These are phyloP conservation scores for Oldenlandia corymbosa DNA, from an alignment of 257 asterid genomes.

Conservation along the genomic window DNA sequence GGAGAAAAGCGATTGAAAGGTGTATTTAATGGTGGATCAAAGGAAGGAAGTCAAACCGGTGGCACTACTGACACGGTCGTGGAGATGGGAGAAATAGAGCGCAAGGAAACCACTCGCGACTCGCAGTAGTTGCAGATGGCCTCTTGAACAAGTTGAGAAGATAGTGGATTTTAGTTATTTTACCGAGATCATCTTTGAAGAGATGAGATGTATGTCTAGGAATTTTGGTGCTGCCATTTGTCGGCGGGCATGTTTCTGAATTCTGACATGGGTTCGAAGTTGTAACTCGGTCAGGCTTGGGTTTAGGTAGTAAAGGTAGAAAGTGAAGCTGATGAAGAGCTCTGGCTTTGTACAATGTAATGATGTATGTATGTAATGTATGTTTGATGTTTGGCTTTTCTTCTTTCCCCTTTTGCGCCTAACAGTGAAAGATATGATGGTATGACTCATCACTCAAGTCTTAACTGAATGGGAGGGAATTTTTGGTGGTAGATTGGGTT, in stretches of 20 bases:
- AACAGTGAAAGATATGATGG: no score
- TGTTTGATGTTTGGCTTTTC: no score
- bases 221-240: constrained; percentile 1
- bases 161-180: background rate
- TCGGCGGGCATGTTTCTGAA: background rate
- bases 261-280: background rate
- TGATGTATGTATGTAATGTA: no score
- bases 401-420: no score
- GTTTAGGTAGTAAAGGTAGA: constrained; percentile 4
- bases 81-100: constrained; percentile 41
- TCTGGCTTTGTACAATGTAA: no score
- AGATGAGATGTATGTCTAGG: constrained; percentile 6
- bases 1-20: constrained; percentile 48
- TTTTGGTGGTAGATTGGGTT: no score
- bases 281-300: background rate
- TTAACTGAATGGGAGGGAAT: no score
- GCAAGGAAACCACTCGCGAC: constrained; percentile 25
- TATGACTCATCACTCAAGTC: no score
- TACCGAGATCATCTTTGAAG: background rate
- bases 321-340: constrained; percentile 2
- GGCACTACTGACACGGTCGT: constrained; percentile 33
- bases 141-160: background rate
- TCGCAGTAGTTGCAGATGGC: background rate
- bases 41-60: constrained; percentile 35
- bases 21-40: constrained; percentile 32